Evolutionary conservation across 164 flowering plant genomes (phyloP), one percentile per base, ranked within the genome.

Genomic region (Cinnamomum micranthum): DNA sequence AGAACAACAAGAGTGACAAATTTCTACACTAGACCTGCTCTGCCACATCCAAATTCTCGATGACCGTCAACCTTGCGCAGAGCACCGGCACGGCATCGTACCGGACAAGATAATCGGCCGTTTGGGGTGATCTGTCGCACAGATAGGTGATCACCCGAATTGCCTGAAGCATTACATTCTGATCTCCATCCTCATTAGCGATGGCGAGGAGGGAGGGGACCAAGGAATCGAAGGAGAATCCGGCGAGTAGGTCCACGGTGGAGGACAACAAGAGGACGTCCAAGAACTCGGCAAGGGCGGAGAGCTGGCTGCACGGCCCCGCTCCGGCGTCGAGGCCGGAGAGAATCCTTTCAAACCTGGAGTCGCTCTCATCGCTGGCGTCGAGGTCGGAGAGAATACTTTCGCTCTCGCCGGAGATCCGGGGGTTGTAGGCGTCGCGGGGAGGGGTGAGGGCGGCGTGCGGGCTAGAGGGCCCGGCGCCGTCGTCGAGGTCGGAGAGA

Each of bases 1-100:
- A 31, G 59, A 52, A 0, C 59, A 52, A 52, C 19, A 52, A 3
- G 19, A 52, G 59, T 13, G 59, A 52, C 15, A 20, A 17, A 2
- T 15, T 55, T 55, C 17, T 15, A 55, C 75, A 63, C 25, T 76
- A 68, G 70, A 91, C 99, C 88, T 93, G 97, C 78, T 96, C 99
- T 33, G 98, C 99, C 0, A 96, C 97, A 80, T 96, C 99, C 85
- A 89, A 67, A 79, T 93, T 90, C 81, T 92, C 94, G 68, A 96
- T 88, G 14, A 84, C 83, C 86, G 81, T 66, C 71, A 96, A 74
- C 69, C 89, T 80, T 60, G 86, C 85, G 74, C 95, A 91, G 71
- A 96, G 81, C 23, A 86, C 93, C 73, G 92, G 89, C 79, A 92
- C 85, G 4, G 87, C 95, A 77, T 86, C 87, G 80, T 88, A 82